Percentiles rank a stretch among this genome's conserved stretches.
Conservation (phyloP, 169 alveolate genomes). For the Miamiensis avidus region DNA sequence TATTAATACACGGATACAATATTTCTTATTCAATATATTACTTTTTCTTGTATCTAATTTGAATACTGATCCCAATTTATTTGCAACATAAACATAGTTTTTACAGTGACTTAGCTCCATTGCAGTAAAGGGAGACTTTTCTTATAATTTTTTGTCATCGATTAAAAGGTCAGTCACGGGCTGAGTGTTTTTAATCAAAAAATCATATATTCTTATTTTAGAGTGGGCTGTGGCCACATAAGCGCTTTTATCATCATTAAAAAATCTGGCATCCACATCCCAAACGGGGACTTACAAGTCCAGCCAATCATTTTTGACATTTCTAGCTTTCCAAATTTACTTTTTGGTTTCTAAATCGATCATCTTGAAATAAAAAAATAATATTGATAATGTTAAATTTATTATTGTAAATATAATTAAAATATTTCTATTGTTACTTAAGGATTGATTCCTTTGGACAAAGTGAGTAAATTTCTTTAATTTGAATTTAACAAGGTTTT, state of each 20-base stretch:
- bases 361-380: not conserved
- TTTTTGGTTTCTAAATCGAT: slow-evolving; percentile 6
- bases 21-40: not conserved
- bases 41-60: slow-evolving; percentile 29
- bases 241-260: slow-evolving; percentile 1
- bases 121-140: slow-evolving; percentile 10
- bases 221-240: slow-evolving; percentile 2
- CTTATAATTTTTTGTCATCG: not conserved
- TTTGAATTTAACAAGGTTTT: slow-evolving; percentile 11
- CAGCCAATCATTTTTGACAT: slow-evolving; percentile 28
- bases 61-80: slow-evolving; percentile 2
- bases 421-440: not conserved
- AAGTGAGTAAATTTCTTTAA: not conserved
- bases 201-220: slow-evolving; percentile 26
- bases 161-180: slow-evolving; percentile 1
- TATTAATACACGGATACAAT: too few relatives aligned
- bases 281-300: slow-evolving; percentile 20
- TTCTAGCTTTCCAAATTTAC: slow-evolving; percentile 26
- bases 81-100: slow-evolving; percentile 17
- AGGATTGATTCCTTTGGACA: slow-evolving; percentile 26
- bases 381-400: not conserved
- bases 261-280: slow-evolving; percentile 26
- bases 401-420: too few relatives aligned
- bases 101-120: slow-evolving; percentile 5
- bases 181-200: slow-evolving; percentile 10